Percentiles rank a stretch among this genome's conserved stretches.
These are phyloP conservation scores for Chaetomidium leptoderma DNA, from an alignment of 495 filamentous ascomycete species.

Conservation along the genomic window DNA sequence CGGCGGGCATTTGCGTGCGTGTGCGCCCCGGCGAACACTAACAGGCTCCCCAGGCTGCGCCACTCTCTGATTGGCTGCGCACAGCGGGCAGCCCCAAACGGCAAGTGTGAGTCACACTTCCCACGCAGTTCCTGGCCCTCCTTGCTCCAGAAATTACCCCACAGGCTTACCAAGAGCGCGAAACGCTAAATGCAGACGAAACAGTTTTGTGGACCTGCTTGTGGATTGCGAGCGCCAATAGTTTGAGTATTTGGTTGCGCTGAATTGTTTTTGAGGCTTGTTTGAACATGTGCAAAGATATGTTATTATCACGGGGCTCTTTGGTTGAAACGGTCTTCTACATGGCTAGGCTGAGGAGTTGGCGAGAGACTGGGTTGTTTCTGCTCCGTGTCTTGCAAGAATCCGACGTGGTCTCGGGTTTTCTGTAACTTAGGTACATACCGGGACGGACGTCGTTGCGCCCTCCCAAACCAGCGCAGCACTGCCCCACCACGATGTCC, in stretches of 20 bases:
- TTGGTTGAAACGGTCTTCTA: no score
- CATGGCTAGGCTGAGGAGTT: no score
- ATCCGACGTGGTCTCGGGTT: not conserved
- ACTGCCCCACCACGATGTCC: conserved; percentile 14
- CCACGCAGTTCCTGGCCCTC: no score
- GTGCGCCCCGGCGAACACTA: no score
- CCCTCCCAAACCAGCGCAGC: no score
- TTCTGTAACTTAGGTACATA: not conserved
- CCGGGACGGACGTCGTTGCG: no score
- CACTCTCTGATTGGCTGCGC: conserved; percentile 14
- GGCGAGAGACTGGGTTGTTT: not conserved
- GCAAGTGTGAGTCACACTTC: conserved; percentile 32
- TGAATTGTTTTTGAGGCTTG: not conserved
- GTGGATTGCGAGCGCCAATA: not conserved
- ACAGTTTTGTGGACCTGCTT: not conserved
- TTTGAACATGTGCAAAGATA: no score
- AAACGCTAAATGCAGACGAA: not conserved
- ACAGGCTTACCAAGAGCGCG: not conserved
- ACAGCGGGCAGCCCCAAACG: conserved; percentile 28
- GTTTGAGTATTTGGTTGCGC: not conserved
- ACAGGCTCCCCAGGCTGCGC: not conserved
- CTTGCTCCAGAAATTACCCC: conserved; percentile 15
- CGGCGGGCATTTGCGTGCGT: conserved; percentile 2
- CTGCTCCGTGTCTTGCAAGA: not conserved
- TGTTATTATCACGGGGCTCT: no score